These are phyloP conservation scores for Hordeum marinum DNA, from an alignment of 176 grass and related monocot species.

Conservation along the genomic window DNA sequence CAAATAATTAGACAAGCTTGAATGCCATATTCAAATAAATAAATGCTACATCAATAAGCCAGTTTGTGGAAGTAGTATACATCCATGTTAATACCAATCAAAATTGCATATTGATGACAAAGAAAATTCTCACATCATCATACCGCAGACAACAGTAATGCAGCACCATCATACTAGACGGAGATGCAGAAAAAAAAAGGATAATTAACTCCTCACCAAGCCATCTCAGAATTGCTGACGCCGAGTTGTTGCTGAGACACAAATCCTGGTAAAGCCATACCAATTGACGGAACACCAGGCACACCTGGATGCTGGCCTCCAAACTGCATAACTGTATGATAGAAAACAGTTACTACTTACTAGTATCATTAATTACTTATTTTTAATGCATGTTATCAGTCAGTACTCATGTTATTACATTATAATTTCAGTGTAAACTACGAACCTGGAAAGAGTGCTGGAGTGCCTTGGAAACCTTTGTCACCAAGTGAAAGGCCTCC, in stretches of 20 bases:
- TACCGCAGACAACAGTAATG: not conserved
- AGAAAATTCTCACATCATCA: not conserved
- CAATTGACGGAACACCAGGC: slow-evolving; percentile 69
- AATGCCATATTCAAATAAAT: slow-evolving; percentile 2
- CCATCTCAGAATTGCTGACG: slow-evolving; percentile 73
- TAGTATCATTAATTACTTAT: not conserved
- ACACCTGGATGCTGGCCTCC: slow-evolving; percentile 62
- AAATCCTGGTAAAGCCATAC: slow-evolving; percentile 92
- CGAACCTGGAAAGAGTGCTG: slow-evolving; percentile 85
- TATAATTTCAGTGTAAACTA: slow-evolving; percentile 6
- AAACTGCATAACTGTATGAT: slow-evolving; percentile 81
- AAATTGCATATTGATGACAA: not conserved
- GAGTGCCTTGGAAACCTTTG: slow-evolving; percentile 78
- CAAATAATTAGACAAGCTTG: not conserved
- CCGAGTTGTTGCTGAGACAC: slow-evolving; percentile 82
- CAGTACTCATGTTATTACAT: slow-evolving; percentile 22
- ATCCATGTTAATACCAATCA: not conserved
- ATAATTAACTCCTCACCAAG: slow-evolving; percentile 59
- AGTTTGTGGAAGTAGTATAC: not conserved
- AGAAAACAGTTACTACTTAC: not conserved
- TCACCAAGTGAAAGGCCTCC: slow-evolving; percentile 64
- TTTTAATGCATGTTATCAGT: not conserved
- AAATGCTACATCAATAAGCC: not conserved
- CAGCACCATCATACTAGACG: not conserved
- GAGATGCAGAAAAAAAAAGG: slow-evolving; percentile 1